Evolutionary conservation across 2,329 filamentous ascomycete genomes (phyloP).

Genomic region (Ceratocystis huliohia): DNA sequence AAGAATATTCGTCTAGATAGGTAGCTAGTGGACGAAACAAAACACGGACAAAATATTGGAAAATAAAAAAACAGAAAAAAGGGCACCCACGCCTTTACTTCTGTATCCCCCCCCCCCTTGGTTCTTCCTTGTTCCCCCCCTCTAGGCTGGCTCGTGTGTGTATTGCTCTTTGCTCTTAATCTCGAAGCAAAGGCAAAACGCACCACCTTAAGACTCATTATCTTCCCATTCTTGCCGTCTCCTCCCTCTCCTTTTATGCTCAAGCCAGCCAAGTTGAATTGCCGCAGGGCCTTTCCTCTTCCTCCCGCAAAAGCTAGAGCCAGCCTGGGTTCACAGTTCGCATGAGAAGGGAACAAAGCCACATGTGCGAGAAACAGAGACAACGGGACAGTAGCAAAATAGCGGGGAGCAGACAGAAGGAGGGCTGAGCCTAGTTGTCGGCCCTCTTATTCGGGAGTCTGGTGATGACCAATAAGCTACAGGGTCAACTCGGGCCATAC

Average conservation of each 20-base stretch:
- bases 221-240: neutral
- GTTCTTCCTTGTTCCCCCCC: neutral
- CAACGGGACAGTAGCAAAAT: neutral
- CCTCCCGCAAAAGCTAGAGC: conserved; percentile 4
- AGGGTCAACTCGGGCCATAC: neutral
- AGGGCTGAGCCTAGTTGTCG: neutral
- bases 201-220: neutral
- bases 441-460: neutral
- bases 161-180: neutral
- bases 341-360: neutral
- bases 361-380: neutral
- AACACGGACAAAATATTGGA: conserved; percentile 5
- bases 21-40: neutral
- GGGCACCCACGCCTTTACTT: neutral
- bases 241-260: neutral
- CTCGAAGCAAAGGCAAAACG: neutral
- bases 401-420: neutral
- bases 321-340: neutral
- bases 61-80: conserved; percentile 1
- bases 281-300: neutral
- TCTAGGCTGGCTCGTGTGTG: neutral
- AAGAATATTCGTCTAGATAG: neutral
- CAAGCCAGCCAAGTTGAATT: too few relatives aligned
- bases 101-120: neutral
- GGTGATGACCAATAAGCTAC: neutral